Conservation (phyloP, 176 grass and related monocot genomes). For the Metroxylon sagu region DNA sequence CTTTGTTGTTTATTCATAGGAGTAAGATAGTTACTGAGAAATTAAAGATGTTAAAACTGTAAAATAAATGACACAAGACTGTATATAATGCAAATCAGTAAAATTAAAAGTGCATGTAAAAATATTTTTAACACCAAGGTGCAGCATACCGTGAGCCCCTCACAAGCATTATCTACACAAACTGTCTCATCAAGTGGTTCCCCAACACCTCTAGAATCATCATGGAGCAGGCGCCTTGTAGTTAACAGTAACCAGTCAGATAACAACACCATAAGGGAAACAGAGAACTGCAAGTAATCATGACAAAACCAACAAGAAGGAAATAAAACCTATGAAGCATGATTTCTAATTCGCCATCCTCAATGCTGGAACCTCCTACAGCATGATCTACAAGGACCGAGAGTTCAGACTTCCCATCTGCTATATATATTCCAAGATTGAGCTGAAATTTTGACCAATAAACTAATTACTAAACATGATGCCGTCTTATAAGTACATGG, state of each 20-base stretch:
- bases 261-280: background rate
- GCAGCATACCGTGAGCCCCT: constrained; percentile 56
- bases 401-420: constrained; percentile 69
- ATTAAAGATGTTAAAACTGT: too few species aligned
- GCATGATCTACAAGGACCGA: constrained; percentile 84
- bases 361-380: constrained; percentile 83
- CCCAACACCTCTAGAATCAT: constrained; percentile 52
- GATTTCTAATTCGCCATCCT: constrained; percentile 79
- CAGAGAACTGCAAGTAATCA: background rate
- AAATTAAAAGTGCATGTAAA: too few species aligned
- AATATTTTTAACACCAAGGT: too few species aligned
- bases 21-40: too few species aligned
- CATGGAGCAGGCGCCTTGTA: constrained; percentile 51
- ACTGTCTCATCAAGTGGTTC: constrained; percentile 64
- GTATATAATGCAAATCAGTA: too few species aligned
- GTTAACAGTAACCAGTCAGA: background rate
- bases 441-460: constrained; percentile 37
- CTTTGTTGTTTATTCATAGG: too few species aligned
- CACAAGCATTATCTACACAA: constrained; percentile 45
- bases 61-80: too few species aligned
- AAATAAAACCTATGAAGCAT: constrained; percentile 78
- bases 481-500: background rate
- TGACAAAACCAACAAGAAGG: background rate
- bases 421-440: constrained; percentile 63
- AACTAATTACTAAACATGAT: constrained; percentile 6